Conservation (phyloP, 495 filamentous ascomycete genomes). For the Aspergillus asperescens region DNA sequence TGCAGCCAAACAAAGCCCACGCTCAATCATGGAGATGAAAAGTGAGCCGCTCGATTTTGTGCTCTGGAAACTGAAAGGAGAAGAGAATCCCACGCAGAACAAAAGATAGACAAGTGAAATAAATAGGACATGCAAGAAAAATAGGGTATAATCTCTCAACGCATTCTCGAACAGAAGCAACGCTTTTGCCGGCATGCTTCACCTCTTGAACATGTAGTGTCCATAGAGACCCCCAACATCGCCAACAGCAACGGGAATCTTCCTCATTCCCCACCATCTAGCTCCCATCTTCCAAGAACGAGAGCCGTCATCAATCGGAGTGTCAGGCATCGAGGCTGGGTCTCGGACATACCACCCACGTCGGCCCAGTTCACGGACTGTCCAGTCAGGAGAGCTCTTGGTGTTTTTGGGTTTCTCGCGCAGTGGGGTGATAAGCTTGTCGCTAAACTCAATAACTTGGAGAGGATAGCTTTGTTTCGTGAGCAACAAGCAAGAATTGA, state of each 20-base stretch:
- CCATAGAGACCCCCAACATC: conserved; percentile 86
- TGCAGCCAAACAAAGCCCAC: conserved; percentile 22
- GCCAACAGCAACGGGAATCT: conserved; percentile 69
- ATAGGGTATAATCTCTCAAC: conserved; percentile 20
- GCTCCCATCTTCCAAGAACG: conserved; percentile 85
- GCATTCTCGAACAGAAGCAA: not conserved
- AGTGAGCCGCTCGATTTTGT: conserved; percentile 15
- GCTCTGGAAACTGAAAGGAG: conserved; percentile 3
- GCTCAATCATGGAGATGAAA: conserved; percentile 6
- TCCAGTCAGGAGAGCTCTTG: conserved; percentile 57
- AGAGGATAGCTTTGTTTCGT: conserved; percentile 60
- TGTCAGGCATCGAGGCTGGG: conserved; percentile 32
- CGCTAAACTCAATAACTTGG: conserved; percentile 71
- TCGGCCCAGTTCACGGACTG: conserved; percentile 60
- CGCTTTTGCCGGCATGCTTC: conserved; percentile 16
- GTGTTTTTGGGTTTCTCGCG: conserved; percentile 46
- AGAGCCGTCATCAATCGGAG: conserved; percentile 44
- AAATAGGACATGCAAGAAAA: conserved; percentile 15
- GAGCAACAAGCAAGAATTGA: conserved; percentile 52
- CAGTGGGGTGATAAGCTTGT: conserved; percentile 62
- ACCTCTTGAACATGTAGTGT: conserved; percentile 75
- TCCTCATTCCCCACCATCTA: conserved; percentile 82
- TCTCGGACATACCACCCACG: conserved; percentile 66
- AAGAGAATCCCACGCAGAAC: conserved; percentile 5
- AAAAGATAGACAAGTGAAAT: conserved; percentile 12